These are phyloP conservation scores for Saturnispora quitensis DNA, from an alignment of 805 yeast genomes.

Conservation along the genomic window DNA sequence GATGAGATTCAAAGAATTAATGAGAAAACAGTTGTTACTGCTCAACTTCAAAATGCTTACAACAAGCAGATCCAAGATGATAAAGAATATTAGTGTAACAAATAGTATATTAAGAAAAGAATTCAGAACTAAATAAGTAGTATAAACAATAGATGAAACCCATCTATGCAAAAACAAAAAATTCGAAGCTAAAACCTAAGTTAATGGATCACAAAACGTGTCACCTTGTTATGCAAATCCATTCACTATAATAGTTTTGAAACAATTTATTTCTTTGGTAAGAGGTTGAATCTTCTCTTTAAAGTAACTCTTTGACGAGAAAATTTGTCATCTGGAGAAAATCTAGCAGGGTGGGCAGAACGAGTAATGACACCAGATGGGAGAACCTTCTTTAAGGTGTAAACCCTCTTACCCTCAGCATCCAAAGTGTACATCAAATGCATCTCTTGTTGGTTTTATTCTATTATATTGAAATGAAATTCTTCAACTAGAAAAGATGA, in stretches of 20 bases:
- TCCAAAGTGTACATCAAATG: conserved; percentile 98
- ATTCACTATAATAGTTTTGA: neutral
- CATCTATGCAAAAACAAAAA: neutral
- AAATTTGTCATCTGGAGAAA: conserved; percentile 98
- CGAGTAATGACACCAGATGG: conserved; percentile 90
- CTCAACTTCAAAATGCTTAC: conserved; percentile 4
- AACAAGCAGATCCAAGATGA: neutral
- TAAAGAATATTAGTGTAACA: neutral
- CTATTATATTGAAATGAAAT: neutral
- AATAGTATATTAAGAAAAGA: neutral
- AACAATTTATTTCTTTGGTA: conserved; percentile 48
- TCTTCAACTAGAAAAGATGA: neutral
- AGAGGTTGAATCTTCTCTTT: conserved; percentile 84
- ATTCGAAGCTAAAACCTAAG: neutral
- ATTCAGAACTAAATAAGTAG: neutral
- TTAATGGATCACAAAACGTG: neutral
- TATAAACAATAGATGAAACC: neutral
- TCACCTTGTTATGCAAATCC: neutral
- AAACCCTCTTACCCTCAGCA: conserved; percentile 89
- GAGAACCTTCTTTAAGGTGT: conserved; percentile 79
- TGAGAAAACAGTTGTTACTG: conserved; percentile 3
- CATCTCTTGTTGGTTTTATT: conserved; percentile 37
- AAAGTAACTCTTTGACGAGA: conserved; percentile 98
- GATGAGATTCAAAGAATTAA: conserved; percentile 1
- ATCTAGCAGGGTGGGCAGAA: conserved; percentile 99